Evolutionary conservation across 2,329 filamentous ascomycete genomes (phyloP), one percentile per base, ranked within the genome.

Genomic region (Cladophialophora exuberans): DNA sequence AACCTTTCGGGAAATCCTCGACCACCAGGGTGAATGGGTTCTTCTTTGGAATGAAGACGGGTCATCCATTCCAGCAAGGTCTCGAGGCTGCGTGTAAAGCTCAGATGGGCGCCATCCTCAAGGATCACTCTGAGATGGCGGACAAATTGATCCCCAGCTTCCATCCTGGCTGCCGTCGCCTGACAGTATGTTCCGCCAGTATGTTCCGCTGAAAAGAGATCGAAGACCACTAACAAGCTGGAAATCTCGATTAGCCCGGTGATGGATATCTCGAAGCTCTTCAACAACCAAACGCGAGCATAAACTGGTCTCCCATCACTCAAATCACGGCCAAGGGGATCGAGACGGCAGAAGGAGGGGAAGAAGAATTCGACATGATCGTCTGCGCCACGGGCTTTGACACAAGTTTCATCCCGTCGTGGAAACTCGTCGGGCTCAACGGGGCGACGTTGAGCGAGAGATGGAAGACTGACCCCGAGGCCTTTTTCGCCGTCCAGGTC

Each of bases 351-450:
- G 71, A 72, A 13, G 70, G 70, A 6, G 65, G 75, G 36, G 49
- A 48, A 31, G 47, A 75, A 41, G 72, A 78, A 17, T 79, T 79
- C 62, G 82, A 85, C 61, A 66, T 84, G n/a, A 73, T 85, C 9
- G 70, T 85, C 22, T 73, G 80, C 9, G 82, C 82, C 0, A 85
- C 82, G 0, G 83, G 82, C 0, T 85, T 85, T 70, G 73, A 77
- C 22, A 79, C 82, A 0, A 75, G 79, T 0, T 74, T 85, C 71
- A 73, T 78, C 57, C 7, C 55, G 61, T 80, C 80, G 0, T 82
- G 85, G 59, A 69, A 77, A 25, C 70, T 85, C 22, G 73, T 68
- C 15, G 82, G 81, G 4, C 58, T 17, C 56, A 62, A 36, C 55
- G 71, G 17, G 55, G 46, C 6, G 61, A 68, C 46, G 65, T 71